A percentile compares a stretch with the other conserved stretches of the same genome.
Conservation (phyloP, 1,139 yeast genomes). For the Yamadazyma atmosphaerica region DNA sequence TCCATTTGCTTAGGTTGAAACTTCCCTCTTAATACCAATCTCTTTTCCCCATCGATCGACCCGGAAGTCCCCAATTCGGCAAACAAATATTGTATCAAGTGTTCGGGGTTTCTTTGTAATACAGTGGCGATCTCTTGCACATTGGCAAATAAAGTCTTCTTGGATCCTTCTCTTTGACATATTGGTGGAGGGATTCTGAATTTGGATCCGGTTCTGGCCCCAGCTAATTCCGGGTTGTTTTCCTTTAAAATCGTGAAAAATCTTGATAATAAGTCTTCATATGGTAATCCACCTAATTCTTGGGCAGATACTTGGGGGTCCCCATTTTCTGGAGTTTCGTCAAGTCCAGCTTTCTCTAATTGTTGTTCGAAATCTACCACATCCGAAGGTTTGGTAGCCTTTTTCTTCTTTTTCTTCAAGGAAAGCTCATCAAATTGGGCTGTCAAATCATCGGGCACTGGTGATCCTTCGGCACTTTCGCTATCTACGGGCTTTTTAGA, state of each 20-base stretch:
- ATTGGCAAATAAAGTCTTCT: constrained; percentile 94
- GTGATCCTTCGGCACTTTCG: constrained; percentile 30
- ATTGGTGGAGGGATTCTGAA: constrained; percentile 97
- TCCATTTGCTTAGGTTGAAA: constrained; percentile 98
- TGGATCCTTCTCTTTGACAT: constrained; percentile 95
- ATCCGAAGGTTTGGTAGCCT: constrained; percentile 55
- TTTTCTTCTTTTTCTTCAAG: constrained; percentile 87
- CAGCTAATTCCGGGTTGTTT: constrained; percentile 97
- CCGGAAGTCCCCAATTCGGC: constrained; percentile 99
- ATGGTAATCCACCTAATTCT: constrained; percentile 50
- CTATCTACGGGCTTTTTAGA: constrained; percentile 42
- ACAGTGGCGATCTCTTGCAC: constrained; percentile 93
- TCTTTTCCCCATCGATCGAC: constrained; percentile 95
- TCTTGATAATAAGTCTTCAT: constrained; percentile 74
- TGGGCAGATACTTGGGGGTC: constrained; percentile 16
- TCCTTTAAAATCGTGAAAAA: constrained; percentile 83
- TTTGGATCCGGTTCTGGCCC: constrained; percentile 89
- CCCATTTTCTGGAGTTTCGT: constrained; percentile 42
- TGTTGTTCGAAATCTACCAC: constrained; percentile 85
- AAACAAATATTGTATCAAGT: constrained; percentile 91
- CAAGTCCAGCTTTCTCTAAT: constrained; percentile 87
- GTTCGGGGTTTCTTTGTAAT: constrained; percentile 95
- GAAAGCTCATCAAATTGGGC: constrained; percentile 73
- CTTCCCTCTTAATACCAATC: constrained; percentile 96
- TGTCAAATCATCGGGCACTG: constrained; percentile 53